Percentiles rank a stretch among this genome's conserved stretches.
Evolutionary conservation across 257 asterid species (phyloP).

Genomic region (Solanum virginianum): DNA sequence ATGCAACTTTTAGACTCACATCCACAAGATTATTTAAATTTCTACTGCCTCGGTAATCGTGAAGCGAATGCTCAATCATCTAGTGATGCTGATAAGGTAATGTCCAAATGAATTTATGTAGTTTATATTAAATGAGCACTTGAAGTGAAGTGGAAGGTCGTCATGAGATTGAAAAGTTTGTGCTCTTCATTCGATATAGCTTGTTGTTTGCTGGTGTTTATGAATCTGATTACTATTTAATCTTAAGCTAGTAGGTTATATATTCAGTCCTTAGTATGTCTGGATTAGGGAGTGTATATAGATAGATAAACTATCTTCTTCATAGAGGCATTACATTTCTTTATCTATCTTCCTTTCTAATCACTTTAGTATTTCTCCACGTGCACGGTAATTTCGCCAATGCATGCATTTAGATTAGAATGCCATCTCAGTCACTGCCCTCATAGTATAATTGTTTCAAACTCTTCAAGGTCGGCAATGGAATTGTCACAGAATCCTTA

Average conservation of each 20-base stretch:
- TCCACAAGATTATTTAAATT: constrained; percentile 75
- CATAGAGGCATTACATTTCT: neutral
- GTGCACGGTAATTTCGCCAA: neutral
- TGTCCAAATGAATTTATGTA: neutral
- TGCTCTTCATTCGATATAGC: neutral
- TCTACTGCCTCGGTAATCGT: constrained; percentile 83
- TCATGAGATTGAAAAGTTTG: neutral
- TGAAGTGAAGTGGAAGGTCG: neutral
- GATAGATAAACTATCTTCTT: neutral
- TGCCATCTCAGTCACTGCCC: neutral
- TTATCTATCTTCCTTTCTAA: neutral
- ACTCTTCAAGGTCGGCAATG: neutral
- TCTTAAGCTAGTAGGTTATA: neutral
- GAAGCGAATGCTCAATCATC: constrained; percentile 33
- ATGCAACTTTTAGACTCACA: constrained; percentile 42
- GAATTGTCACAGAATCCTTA: neutral
- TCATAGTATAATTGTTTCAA: neutral
- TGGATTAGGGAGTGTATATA: neutral
- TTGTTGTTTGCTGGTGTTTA: neutral
- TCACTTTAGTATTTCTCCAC: neutral
- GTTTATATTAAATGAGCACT: neutral
- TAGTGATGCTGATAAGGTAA: constrained; percentile 59
- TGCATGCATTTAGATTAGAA: neutral
- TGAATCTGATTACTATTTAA: neutral
- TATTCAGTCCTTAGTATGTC: neutral